A percentile compares a stretch with the other conserved stretches of the same genome.
Conservation (phyloP, 306 rosid genomes). For the Prunus mira region DNA sequence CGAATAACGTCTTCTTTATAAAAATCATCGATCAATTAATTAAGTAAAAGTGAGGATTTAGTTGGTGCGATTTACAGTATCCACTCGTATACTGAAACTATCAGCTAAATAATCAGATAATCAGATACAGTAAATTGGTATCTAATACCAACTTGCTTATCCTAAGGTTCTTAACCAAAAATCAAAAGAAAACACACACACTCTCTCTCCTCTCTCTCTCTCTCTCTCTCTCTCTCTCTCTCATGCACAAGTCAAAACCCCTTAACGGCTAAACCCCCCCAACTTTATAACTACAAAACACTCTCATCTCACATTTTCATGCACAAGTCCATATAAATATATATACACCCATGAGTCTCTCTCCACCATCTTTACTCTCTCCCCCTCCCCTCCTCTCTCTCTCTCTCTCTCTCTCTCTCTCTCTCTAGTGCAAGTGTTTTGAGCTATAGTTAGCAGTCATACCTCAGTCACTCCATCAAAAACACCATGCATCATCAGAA, state of each 20-base stretch:
- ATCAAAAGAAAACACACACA: not conserved
- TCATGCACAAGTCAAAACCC: slow-evolving; percentile 29
- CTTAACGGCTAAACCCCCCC: slow-evolving; percentile 17
- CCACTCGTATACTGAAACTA: no score
- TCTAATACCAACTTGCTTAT: no score
- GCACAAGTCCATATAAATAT: not conserved
- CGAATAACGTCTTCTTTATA: no score
- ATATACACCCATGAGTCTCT: slow-evolving; percentile 3
- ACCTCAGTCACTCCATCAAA: not conserved
- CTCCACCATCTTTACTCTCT: not conserved
- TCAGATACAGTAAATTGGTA: no score
- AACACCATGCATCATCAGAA: slow-evolving; percentile 26
- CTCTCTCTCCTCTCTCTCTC: slow-evolving; percentile 6
- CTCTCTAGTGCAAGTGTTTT: slow-evolving; percentile 5
- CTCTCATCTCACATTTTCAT: not conserved
- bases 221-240: slow-evolving; percentile 12
- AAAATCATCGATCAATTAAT: no score
- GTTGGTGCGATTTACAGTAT: no score
- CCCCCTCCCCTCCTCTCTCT: not conserved
- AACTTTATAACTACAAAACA: slow-evolving; percentile 13
- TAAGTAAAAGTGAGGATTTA: no score
- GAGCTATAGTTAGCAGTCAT: not conserved
- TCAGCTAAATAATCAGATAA: no score
- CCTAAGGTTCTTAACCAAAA: not conserved
- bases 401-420: not conserved